Percentiles rank a stretch among this genome's conserved stretches.
These are phyloP conservation scores for Sanguinoderma infundibulare DNA, from an alignment of 1,284 basidiomycete genomes.

Conservation along the genomic window DNA sequence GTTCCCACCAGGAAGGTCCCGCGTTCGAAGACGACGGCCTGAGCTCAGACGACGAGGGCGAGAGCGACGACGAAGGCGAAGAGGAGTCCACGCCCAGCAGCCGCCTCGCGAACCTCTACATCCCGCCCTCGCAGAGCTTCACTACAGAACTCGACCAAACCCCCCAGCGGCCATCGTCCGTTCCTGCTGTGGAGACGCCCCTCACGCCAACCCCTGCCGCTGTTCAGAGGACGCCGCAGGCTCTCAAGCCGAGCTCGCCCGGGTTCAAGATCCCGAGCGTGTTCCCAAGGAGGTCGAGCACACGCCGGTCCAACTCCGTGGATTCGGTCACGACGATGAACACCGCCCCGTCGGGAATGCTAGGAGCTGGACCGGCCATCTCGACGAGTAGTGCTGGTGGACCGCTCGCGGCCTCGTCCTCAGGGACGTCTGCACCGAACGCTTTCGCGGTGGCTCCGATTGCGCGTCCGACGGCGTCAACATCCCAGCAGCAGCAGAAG, in stretches of 20 bases:
- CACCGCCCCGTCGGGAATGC: slow-evolving; percentile 7
- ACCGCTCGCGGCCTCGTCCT: slow-evolving; percentile 12
- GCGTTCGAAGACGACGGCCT: slow-evolving; percentile 80
- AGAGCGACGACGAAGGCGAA: slow-evolving; percentile 41
- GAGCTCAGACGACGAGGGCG: slow-evolving; percentile 59
- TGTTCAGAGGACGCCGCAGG: slow-evolving; percentile 26
- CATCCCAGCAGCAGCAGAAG: slow-evolving; percentile 17
- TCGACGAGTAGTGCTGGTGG: slow-evolving; percentile 9
- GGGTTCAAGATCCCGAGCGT: slow-evolving; percentile 40
- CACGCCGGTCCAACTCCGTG: slow-evolving; percentile 39
- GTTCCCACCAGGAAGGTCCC: slow-evolving; percentile 62
- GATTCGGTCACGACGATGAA: slow-evolving; percentile 27
- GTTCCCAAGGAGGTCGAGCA: slow-evolving; percentile 40
- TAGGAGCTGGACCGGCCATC: slow-evolving; percentile 1
- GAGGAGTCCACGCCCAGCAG: slow-evolving; percentile 35
- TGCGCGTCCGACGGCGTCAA: slow-evolving; percentile 9
- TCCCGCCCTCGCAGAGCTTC: slow-evolving; percentile 18
- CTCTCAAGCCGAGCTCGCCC: slow-evolving; percentile 33
- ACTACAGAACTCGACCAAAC: slow-evolving; percentile 19
- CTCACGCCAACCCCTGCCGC: slow-evolving; percentile 26
- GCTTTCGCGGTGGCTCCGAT: slow-evolving; percentile 3
- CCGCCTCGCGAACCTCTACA: slow-evolving; percentile 22
- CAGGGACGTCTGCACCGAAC: slow-evolving; percentile 20
- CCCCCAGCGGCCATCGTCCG: slow-evolving; percentile 10
- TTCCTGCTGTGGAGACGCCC: slow-evolving; percentile 22